Conservation (phyloP, 2,329 filamentous ascomycete species). For the Chaetomiaceae sp. region DNA sequence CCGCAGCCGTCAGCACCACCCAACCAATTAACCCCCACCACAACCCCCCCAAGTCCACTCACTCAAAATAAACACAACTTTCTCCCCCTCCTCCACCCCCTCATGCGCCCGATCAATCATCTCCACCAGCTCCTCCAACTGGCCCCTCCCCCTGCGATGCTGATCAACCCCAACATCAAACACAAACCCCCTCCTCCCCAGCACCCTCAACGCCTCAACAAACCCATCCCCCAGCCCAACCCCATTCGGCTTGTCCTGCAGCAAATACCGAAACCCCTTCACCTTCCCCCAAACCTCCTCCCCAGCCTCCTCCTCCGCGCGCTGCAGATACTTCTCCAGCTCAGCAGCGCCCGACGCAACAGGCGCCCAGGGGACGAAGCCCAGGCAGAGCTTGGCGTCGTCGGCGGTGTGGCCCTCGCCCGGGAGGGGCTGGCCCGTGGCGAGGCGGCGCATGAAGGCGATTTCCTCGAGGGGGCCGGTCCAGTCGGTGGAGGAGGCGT, state of each 20-base stretch:
- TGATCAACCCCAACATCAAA: conserved; percentile 87
- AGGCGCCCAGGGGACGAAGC: conserved; percentile 81
- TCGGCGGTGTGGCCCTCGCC: conserved; percentile 53
- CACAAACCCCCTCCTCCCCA: conserved; percentile 58
- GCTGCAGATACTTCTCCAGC: conserved; percentile 60
- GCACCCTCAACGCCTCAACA: conserved; percentile 59
- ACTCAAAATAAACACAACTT: conserved; percentile 67
- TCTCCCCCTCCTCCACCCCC: conserved; percentile 53
- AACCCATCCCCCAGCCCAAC: conserved; percentile 61
- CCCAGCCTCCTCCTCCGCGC: conserved; percentile 58
- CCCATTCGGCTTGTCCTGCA: conserved; percentile 70
- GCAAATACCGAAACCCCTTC: conserved; percentile 74
- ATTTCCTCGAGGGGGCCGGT: conserved; percentile 67
- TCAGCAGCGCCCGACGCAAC: conserved; percentile 58
- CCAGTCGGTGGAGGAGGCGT: conserved; percentile 58
- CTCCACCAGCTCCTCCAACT: conserved; percentile 64
- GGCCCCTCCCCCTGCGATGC: conserved; percentile 67
- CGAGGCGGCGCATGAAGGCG: conserved; percentile 61
- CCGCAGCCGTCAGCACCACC: not conserved
- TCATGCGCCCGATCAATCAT: conserved; percentile 66
- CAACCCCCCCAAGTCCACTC: conserved; percentile 30
- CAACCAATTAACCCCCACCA: not conserved
- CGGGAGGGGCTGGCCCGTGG: conserved; percentile 51
- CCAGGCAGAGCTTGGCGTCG: conserved; percentile 56
- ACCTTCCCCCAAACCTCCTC: conserved; percentile 59